Percentiles rank a stretch among this genome's conserved stretches.
Conservation (phyloP, 208 protist species). For the Perkinsela sp. region DNA sequence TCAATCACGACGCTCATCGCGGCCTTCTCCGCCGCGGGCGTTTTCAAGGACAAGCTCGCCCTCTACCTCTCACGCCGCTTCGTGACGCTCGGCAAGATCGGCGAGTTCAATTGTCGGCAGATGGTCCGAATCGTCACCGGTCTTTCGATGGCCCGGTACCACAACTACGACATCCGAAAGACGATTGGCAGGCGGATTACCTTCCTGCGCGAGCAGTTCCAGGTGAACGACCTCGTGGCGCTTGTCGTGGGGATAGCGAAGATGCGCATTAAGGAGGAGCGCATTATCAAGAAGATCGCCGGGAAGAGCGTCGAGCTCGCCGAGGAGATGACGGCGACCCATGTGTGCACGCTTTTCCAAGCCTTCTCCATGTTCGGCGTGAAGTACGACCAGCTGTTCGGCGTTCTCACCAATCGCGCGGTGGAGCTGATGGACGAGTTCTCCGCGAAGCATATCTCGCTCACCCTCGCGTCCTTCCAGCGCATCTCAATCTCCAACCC, state of each 20-base stretch:
- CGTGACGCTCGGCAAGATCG: constrained; percentile 45
- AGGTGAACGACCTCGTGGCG: constrained; percentile 51
- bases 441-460: constrained; percentile 60
- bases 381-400: constrained; percentile 65
- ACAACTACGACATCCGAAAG: constrained; percentile 38
- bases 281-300: constrained; percentile 57
- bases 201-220: constrained; percentile 55
- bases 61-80: constrained; percentile 36
- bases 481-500: constrained; percentile 67
- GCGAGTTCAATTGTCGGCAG: constrained; percentile 55
- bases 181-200: constrained; percentile 44
- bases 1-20: constrained; percentile 48
- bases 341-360: constrained; percentile 54
- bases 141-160: constrained; percentile 35
- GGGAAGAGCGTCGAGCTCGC: constrained; percentile 64
- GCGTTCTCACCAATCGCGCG: constrained; percentile 60
- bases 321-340: constrained; percentile 60
- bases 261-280: constrained; percentile 40
- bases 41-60: constrained; percentile 49
- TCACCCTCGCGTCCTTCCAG: constrained; percentile 52
- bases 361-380: constrained; percentile 59
- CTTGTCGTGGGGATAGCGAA: constrained; percentile 50
- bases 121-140: constrained; percentile 48
- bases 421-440: constrained; percentile 69
- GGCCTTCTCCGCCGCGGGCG: constrained; percentile 53